Percentiles rank a stretch among this genome's conserved stretches.
phyloP scores from a whole-genome alignment of 108 stramenopile genomes.

The Asterionellopsis glacialis region DNA sequence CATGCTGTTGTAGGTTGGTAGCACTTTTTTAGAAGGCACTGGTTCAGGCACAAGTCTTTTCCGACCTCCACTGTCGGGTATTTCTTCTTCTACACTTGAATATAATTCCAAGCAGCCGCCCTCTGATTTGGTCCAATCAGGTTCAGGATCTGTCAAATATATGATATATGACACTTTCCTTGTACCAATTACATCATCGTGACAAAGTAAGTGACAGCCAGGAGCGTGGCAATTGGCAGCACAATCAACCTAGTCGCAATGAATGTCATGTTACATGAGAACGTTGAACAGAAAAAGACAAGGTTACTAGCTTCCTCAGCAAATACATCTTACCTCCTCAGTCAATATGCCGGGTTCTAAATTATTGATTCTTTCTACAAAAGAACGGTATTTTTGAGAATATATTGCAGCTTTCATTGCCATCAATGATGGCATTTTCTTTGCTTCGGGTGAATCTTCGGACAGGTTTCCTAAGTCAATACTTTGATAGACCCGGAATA shows the following conservation, averaged over 20 bases:
- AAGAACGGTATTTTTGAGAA: slow-evolving; percentile 75
- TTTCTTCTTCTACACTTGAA: slow-evolving; percentile 30
- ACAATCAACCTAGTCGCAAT: slow-evolving; percentile 60
- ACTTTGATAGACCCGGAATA: slow-evolving; percentile 91
- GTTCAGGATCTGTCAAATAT: slow-evolving; percentile 83
- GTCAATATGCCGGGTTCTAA: slow-evolving; percentile 62
- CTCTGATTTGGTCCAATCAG: slow-evolving; percentile 66
- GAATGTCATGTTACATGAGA: too few species aligned
- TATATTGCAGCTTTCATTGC: slow-evolving; percentile 79
- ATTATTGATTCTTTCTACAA: slow-evolving; percentile 74
- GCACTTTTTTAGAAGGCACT: slow-evolving; percentile 59
- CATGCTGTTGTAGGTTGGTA: slow-evolving; percentile 87
- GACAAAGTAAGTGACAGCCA: slow-evolving; percentile 94
- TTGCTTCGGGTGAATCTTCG: background rate
- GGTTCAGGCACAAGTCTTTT: slow-evolving; percentile 37
- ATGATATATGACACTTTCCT: slow-evolving; percentile 90
- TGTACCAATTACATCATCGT: slow-evolving; percentile 96
- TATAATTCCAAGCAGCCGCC: slow-evolving; percentile 93
- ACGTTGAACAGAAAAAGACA: too few species aligned
- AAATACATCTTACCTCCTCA: slow-evolving; percentile 29
- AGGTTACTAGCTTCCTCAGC: too few species aligned
- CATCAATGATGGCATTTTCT: slow-evolving; percentile 66
- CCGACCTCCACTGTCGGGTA: background rate
- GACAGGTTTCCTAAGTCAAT: slow-evolving; percentile 80
- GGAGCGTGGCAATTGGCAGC: slow-evolving; percentile 92